phyloP scores from a whole-genome alignment of 1,139 yeast species.

The Meyerozyma sp. region DNA sequence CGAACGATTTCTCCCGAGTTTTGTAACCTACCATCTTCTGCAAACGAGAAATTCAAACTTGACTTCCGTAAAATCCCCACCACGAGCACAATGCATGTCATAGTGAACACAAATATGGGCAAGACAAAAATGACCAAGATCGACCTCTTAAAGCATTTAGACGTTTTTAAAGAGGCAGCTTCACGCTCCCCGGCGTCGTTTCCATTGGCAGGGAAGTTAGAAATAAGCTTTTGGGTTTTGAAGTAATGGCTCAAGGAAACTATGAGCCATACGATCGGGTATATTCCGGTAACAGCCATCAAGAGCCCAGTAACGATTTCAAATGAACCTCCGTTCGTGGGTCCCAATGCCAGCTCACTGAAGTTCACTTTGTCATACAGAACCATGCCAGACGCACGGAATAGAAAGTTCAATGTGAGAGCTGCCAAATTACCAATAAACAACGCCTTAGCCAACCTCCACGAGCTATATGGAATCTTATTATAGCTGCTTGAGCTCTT shows the following conservation, averaged over 20 bases:
- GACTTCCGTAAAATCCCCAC: not conserved
- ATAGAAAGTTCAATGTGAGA: not conserved
- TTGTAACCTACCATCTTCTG: not conserved
- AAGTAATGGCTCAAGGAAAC: slow-evolving; percentile 18
- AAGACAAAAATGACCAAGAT: slow-evolving; percentile 24
- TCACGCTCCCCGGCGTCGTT: slow-evolving; percentile 14
- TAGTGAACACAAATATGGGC: slow-evolving; percentile 17
- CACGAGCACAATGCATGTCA: slow-evolving; percentile 2
- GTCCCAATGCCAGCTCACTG: too few relatives aligned
- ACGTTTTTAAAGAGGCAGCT: slow-evolving; percentile 7
- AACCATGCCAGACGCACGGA: not conserved
- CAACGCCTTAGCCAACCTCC: slow-evolving; percentile 14
- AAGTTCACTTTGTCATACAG: not conserved
- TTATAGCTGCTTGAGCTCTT: slow-evolving; percentile 23
- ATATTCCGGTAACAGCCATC: not conserved
- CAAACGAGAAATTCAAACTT: slow-evolving; percentile 11
- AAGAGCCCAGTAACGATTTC: not conserved
- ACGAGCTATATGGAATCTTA: slow-evolving; percentile 18
- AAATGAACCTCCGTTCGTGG: too few relatives aligned
- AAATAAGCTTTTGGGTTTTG: slow-evolving; percentile 24
- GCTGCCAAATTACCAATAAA: slow-evolving; percentile 9
- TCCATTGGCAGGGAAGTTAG: slow-evolving; percentile 23
- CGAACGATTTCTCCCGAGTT: not conserved
- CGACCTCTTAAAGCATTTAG: slow-evolving; percentile 24
- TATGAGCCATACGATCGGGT: slow-evolving; percentile 12